Conservation (phyloP, 169 alveolate genomes). For the Plasmodium sp. region DNA sequence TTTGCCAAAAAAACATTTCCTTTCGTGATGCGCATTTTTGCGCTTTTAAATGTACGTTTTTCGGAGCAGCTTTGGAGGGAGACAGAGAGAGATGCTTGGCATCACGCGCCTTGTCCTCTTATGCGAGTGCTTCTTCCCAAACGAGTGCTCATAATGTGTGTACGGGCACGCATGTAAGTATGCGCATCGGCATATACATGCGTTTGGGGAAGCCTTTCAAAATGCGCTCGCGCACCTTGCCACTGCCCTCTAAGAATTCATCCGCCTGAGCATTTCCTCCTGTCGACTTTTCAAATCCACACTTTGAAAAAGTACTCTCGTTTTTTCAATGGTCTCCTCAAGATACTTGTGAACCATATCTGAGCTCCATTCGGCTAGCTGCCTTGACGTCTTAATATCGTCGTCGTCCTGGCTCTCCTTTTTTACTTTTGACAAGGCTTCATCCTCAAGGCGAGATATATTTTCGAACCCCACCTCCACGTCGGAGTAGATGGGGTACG, state of each 20-base stretch:
- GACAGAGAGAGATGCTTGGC: background rate
- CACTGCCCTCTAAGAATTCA: background rate
- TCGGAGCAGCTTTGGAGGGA: background rate
- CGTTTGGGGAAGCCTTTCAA: background rate
- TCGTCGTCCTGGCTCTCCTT: slow-evolving; percentile 75
- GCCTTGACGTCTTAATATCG: slow-evolving; percentile 65
- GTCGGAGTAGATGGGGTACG: slow-evolving; percentile 59
- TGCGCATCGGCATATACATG: background rate
- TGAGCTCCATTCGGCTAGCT: slow-evolving; percentile 73
- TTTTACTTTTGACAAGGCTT: slow-evolving; percentile 59
- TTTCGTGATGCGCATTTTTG: background rate
- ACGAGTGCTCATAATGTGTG: background rate
- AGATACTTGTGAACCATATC: slow-evolving; percentile 67
- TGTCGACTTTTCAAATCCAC: slow-evolving; percentile 38
- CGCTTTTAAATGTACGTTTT: background rate
- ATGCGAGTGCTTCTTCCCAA: background rate
- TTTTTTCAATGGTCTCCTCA: slow-evolving; percentile 62
- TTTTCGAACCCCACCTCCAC: slow-evolving; percentile 66
- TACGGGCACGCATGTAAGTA: background rate
- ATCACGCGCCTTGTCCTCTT: background rate
- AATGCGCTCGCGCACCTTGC: background rate
- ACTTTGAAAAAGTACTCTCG: slow-evolving; percentile 23
- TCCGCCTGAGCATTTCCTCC: slow-evolving; percentile 43
- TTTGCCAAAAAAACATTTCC: slow-evolving; percentile 36
- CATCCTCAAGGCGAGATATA: slow-evolving; percentile 67